Base-by-base conservation (phyloP, 2,329 filamentous ascomycete species). In the Trichoderma sp. region DNA sequence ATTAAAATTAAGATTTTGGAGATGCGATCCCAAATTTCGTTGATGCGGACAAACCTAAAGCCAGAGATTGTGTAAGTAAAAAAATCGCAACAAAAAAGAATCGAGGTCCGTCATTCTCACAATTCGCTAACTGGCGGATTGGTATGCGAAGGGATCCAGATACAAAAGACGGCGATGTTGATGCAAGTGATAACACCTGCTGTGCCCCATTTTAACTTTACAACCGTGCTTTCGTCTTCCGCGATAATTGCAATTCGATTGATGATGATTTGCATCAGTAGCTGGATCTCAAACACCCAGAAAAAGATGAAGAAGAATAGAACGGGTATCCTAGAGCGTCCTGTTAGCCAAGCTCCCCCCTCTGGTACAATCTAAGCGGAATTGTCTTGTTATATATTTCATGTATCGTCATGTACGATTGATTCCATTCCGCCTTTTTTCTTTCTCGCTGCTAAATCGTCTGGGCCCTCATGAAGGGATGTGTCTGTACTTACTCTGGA, bases 141-240 rank as follows among this genome's bases (percentile, higher is more conserved):
- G 0, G 73, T 71, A 47, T 84, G 82, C 0, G 84, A 76, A 0
- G 86, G 86, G 19, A 88, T 85, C 80, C 84, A 88, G 55, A 87
- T 86, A 61, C 76, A 79, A 69, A 85, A 87, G 14, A 87, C 86
- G 0, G 81, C 81, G 24, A 87, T 80, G 60, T 88, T 87, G 71
- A 88, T 83, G 13, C 76, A 37, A 1, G 81, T 83, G 62, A 87
- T 85, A 3, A 83, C 19, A 0, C 75, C 49, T 0, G 83, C 78
- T 0, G 82, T 82, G 0, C 79, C 79, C 82, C 82, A 85, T 77
- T 87, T 86, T 33, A 87, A 71, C 16, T 72, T 76, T 0, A 62
- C 31, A 8, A 60, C 55, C 4, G 43, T 79, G 0, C 70, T 76
- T 29, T 77, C 77, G 67, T 81, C 77, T 52, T 78, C 77, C 62